Percentiles rank a stretch among this genome's conserved stretches.
phyloP scores from a whole-genome alignment of 306 rosid species.

The Cicer chorassanicum region DNA sequence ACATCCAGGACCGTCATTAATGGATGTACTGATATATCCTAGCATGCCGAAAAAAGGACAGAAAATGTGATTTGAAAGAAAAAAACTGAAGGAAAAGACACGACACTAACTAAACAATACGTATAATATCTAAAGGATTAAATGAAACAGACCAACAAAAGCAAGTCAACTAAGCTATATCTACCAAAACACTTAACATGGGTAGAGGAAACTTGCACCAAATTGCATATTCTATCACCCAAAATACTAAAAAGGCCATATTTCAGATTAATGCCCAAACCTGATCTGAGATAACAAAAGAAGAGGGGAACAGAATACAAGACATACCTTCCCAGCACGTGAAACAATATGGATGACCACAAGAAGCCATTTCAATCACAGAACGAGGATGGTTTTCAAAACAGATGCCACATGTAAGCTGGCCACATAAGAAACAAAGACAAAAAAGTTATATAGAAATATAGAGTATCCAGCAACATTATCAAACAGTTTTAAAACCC shows the following conservation, averaged over 20 bases:
- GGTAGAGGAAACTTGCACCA: conserved; percentile 7
- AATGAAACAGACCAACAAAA: not conserved
- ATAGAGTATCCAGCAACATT: conserved; percentile 25
- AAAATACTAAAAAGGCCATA: not conserved
- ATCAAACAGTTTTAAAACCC: conserved; percentile 31
- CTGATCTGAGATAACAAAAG: conserved; percentile 29
- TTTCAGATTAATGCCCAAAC: conserved; percentile 16
- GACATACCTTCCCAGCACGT: conserved; percentile 71
- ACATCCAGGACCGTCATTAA: conserved; percentile 95
- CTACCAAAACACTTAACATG: not conserved
- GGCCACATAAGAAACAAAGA: conserved; percentile 36
- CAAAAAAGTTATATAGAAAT: conserved; percentile 16
- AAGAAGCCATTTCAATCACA: conserved; percentile 61
- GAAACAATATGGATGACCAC: conserved; percentile 82
- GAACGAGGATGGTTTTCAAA: conserved; percentile 60
- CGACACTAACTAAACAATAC: not conserved
- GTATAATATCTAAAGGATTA: conserved; percentile 17
- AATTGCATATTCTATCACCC: conserved; percentile 34
- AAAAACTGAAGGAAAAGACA: not conserved
- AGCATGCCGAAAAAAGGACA: conserved; percentile 33
- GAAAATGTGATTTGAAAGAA: conserved; percentile 9
- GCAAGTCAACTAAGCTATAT: conserved; percentile 20
- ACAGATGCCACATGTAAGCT: conserved; percentile 81
- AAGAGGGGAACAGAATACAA: conserved; percentile 25
- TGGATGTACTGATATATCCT: conserved; percentile 82